A percentile compares a stretch with the other conserved stretches of the same genome.
Evolutionary conservation across 176 grass and related monocot genomes (phyloP).

Genomic region (Phoenix dactylifera): DNA sequence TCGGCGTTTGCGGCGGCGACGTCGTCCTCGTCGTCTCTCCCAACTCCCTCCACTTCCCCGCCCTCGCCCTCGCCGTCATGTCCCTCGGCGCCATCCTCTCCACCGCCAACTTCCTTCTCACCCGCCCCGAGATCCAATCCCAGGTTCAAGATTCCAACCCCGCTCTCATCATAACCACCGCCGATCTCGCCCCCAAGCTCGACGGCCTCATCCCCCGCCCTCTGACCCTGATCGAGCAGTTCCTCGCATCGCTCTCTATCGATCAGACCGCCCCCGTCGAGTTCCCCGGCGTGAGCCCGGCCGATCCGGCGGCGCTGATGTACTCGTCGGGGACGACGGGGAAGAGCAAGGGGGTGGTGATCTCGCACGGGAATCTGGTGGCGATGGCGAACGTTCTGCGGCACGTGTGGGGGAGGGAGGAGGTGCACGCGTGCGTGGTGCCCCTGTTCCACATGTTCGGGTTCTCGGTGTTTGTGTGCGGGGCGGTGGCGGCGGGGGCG

Average conservation of each 20-base stretch:
- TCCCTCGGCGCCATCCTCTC: slow-evolving; percentile 38
- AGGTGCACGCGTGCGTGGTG: slow-evolving; percentile 43
- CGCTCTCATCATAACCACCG: slow-evolving; percentile 24
- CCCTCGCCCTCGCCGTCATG: slow-evolving; percentile 28
- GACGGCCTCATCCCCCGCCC: background rate
- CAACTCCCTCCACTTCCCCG: slow-evolving; percentile 38
- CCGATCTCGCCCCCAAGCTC: slow-evolving; percentile 26
- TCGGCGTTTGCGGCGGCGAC: slow-evolving; percentile 22
- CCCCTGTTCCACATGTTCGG: slow-evolving; percentile 51
- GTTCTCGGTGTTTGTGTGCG: slow-evolving; percentile 37
- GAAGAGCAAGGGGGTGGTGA: slow-evolving; percentile 47
- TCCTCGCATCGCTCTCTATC: slow-evolving; percentile 14
- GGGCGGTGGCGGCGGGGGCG: slow-evolving; percentile 19
- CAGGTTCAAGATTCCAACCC: slow-evolving; percentile 24
- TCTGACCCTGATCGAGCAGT: slow-evolving; percentile 24
- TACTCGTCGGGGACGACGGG: slow-evolving; percentile 61
- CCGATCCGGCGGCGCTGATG: slow-evolving; percentile 11
- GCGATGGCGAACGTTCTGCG: slow-evolving; percentile 19
- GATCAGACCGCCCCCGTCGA: slow-evolving; percentile 7
- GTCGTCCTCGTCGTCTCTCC: slow-evolving; percentile 29
- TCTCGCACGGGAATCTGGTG: slow-evolving; percentile 31
- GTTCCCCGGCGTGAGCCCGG: background rate
- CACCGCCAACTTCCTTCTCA: slow-evolving; percentile 36
- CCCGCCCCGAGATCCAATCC: slow-evolving; percentile 22
- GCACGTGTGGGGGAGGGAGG: slow-evolving; percentile 14